These are phyloP conservation scores for Jaltomata sinuosa DNA, from an alignment of 257 asterid genomes.

Conservation along the genomic window DNA sequence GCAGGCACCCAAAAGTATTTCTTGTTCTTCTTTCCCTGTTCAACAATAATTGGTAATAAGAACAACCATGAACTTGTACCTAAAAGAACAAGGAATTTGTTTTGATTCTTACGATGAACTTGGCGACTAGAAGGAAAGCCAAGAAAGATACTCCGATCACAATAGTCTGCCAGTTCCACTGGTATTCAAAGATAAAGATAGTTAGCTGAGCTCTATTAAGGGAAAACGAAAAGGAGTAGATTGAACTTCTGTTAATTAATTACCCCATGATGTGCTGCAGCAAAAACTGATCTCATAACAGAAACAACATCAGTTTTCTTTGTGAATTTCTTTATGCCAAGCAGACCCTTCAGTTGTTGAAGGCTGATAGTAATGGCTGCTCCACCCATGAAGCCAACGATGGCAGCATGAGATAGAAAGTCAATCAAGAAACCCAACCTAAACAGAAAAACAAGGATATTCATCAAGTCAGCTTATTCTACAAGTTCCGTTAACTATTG, in stretches of 20 bases:
- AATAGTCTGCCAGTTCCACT: constrained; percentile 84
- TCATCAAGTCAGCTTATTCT: neutral
- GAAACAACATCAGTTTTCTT: constrained; percentile 55
- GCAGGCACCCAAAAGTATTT: constrained; percentile 70
- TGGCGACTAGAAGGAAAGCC: constrained; percentile 44
- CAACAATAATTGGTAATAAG: neutral
- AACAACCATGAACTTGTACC: neutral
- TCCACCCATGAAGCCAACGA: constrained; percentile 74
- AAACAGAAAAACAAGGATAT: neutral
- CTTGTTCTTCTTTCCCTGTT: constrained; percentile 56
- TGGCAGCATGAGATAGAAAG: constrained; percentile 65
- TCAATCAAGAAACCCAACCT: constrained; percentile 82
- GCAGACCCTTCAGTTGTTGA: constrained; percentile 77
- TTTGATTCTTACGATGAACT: constrained; percentile 48
- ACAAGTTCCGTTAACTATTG: too few species aligned
- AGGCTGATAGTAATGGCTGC: constrained; percentile 69
- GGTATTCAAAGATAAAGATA: neutral
- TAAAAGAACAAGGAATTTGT: neutral
- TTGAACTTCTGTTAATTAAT: neutral
- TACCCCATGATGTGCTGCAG: constrained; percentile 56
- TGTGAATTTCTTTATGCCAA: constrained; percentile 56
- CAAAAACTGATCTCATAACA: constrained; percentile 52
- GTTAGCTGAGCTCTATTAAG: neutral
- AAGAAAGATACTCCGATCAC: constrained; percentile 54
- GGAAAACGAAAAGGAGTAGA: neutral